A percentile compares a stretch with the other conserved stretches of the same genome.
phyloP scores from a whole-genome alignment of 2,329 filamentous ascomycete genomes.

The Nemania sp. region DNA sequence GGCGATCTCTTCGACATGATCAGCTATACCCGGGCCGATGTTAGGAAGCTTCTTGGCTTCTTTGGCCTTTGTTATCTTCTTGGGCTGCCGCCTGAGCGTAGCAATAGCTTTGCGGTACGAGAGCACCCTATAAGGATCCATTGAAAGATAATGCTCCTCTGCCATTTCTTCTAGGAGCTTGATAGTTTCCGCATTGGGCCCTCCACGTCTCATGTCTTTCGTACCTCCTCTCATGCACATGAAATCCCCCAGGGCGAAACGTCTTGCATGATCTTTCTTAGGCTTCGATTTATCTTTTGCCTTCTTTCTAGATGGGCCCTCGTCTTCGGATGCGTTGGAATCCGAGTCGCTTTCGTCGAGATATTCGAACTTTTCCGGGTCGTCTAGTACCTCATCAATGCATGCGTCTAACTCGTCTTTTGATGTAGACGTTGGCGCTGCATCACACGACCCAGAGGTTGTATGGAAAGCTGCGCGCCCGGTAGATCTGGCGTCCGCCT shows the following conservation, averaged over 20 bases:
- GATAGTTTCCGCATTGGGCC: slow-evolving; percentile 78
- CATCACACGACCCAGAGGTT: not conserved
- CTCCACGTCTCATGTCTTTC: slow-evolving; percentile 50
- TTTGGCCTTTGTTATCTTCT: slow-evolving; percentile 67
- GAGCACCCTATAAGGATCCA: slow-evolving; percentile 75
- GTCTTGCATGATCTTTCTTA: not conserved
- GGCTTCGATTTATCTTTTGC: not conserved
- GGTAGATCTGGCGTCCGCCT: not conserved
- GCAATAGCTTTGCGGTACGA: slow-evolving; percentile 79
- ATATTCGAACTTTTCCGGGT: slow-evolving; percentile 23
- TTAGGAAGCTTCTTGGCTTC: slow-evolving; percentile 70
- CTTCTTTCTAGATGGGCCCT: slow-evolving; percentile 12
- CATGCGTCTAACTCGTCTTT: slow-evolving; percentile 22
- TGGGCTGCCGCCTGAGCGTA: slow-evolving; percentile 68
- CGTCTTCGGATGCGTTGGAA: slow-evolving; percentile 2
- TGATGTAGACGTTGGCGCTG: not conserved
- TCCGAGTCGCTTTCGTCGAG: slow-evolving; percentile 12
- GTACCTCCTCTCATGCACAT: slow-evolving; percentile 59
- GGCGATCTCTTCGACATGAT: slow-evolving; percentile 89
- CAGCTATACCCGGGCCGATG: slow-evolving; percentile 74
- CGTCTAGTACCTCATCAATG: slow-evolving; percentile 23
- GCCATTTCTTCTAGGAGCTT: slow-evolving; percentile 78
- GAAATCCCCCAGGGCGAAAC: slow-evolving; percentile 52
- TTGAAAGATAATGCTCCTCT: slow-evolving; percentile 73
- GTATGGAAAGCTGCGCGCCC: not conserved